Evolutionary conservation across 1,284 basidiomycete species (phyloP).

Genomic region (Fistulinella cinereoalba): DNA sequence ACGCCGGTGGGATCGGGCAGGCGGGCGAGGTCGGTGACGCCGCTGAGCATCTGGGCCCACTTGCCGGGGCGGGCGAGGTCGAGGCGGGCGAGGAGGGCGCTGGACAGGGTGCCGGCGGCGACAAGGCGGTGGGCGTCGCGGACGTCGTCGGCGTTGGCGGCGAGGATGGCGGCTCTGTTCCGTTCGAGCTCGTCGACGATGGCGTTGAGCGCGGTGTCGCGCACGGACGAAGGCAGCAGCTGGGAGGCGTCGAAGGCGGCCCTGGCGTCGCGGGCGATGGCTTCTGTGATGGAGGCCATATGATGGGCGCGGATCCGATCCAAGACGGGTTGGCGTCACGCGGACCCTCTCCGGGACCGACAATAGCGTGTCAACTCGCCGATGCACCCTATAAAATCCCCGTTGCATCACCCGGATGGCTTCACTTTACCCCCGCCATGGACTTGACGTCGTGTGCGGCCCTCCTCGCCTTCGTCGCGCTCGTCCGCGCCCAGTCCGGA

Average conservation of each 20-base stretch:
- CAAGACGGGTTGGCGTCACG: too few species aligned
- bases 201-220: constrained; percentile 67
- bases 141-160: constrained; percentile 80
- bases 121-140: constrained; percentile 79
- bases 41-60: constrained; percentile 92
- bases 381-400: constrained; percentile 15
- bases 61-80: constrained; percentile 86
- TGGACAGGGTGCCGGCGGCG: constrained; percentile 78
- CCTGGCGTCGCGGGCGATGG: constrained; percentile 76
- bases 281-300: constrained; percentile 15
- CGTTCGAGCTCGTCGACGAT: constrained; percentile 67
- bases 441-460: constrained; percentile 11
- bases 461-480: constrained; percentile 5
- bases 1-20: constrained; percentile 87
- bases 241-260: constrained; percentile 84
- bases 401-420: background rate
- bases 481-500: constrained; percentile 24
- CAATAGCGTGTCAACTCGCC: background rate
- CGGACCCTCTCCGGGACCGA: too few species aligned
- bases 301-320: too few species aligned
- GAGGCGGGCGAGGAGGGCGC: constrained; percentile 80
- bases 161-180: constrained; percentile 66
- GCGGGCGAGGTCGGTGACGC: constrained; percentile 81
- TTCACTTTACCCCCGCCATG: constrained; percentile 16
- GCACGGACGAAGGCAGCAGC: constrained; percentile 63